phyloP scores from a whole-genome alignment of 441 rosid genomes.

The Erysimum cheiri region DNA sequence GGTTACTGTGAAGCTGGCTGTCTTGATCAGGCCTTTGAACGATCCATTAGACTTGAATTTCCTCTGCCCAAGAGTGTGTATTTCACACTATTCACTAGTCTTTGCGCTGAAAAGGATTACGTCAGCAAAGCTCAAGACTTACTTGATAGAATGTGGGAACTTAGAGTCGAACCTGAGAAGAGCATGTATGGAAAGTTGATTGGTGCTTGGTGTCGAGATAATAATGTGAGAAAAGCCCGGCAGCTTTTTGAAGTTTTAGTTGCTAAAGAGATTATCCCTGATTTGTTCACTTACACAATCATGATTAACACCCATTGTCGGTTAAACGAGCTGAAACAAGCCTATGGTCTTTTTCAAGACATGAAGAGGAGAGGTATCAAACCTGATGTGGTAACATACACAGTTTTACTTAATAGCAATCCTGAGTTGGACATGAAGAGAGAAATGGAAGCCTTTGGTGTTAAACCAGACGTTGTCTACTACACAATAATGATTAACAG shows the following conservation, averaged over 20 bases:
- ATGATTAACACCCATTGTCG: conserved; percentile 69
- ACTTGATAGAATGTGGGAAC: conserved; percentile 49
- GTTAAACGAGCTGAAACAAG: conserved; percentile 46
- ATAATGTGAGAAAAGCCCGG: conserved; percentile 53
- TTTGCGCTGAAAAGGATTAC: conserved; percentile 50
- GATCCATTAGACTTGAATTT: conserved; percentile 48
- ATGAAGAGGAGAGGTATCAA: conserved; percentile 60
- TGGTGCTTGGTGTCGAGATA: conserved; percentile 53
- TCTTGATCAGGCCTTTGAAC: conserved; percentile 52
- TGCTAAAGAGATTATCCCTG: conserved; percentile 51
- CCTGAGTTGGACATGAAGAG: conserved; percentile 26
- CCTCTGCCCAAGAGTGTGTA: conserved; percentile 51
- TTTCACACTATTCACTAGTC: conserved; percentile 53
- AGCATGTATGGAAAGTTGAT: conserved; percentile 57
- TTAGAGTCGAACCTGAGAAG: conserved; percentile 49
- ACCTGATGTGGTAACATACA: conserved; percentile 62
- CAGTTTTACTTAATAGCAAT: conserved; percentile 44
- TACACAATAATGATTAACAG: conserved; percentile 59
- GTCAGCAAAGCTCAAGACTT: conserved; percentile 47
- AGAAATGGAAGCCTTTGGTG: conserved; percentile 52
- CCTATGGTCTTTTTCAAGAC: conserved; percentile 51
- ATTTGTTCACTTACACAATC: conserved; percentile 59
- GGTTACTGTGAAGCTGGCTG: conserved; percentile 59
- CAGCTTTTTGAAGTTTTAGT: conserved; percentile 45
- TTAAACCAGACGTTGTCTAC: conserved; percentile 56